Base-by-base conservation (phyloP, 257 asterid species). In the Solanum corneliomulleri region DNA sequence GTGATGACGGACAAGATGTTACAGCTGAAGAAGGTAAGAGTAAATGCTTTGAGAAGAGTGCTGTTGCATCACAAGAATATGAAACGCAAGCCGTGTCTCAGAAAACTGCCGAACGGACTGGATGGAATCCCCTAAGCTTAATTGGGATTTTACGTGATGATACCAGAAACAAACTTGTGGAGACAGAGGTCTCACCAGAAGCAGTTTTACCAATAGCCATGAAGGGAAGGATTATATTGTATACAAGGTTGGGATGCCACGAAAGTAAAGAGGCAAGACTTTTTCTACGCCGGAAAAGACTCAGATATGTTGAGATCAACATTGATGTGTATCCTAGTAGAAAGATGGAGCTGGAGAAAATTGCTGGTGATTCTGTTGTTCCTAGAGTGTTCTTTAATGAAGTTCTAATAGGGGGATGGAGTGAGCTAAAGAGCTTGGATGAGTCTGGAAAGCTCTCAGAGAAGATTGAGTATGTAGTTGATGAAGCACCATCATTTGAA, bases 301-400 rank as follows among this genome's bases (percentile, higher is more conserved):
- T 96, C 83, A 90, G 93, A 86, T 95, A 94, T 69, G 92, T 95
- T 82, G 99, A 96, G 86, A 93, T 96, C 84, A 96, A 95, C 87
- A 89, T 95, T 69, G 98, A 96, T 90, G 91, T 94, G 76, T 96
- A 94, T 88, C 96, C 95, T 9, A 87, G 93, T 27, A 95, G 99
- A 91, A 93, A 93, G 88, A 52, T 88, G 75, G 99, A 95, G 88
- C 94, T 96, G 16, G 98, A 96, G 90, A 96, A 92, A 90, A 78
- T 95, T 87, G 89, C 94, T 90, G 96, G 95, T 64, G 95, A 98
- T 85, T 90, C 91, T 88, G 88, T 83, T 87, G 97, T 95, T 90
- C 99, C 99, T 62, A 89, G 69, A 91, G 95, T 94, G 62, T 94
- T 96, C 87, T 96, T 96, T 86, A 96, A 96, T 86, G 99, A 96